Conservation (phyloP, 2,329 filamentous ascomycete genomes). For the Aspergillus quadrilineatus region DNA sequence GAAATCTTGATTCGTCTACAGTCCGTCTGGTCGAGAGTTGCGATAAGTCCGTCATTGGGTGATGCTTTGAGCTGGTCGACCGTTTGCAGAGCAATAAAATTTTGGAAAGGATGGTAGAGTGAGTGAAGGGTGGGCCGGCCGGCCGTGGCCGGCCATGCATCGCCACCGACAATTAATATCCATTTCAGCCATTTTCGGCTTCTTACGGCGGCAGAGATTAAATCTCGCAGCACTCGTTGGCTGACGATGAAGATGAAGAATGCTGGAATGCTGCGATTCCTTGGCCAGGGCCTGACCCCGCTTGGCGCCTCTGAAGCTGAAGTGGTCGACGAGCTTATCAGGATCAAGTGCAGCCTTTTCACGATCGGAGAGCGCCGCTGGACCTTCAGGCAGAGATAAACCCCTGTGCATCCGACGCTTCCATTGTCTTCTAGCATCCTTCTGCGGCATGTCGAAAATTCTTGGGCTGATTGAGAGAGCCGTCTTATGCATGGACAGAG, state of each 20-base stretch:
- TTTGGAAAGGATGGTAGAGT: not conserved
- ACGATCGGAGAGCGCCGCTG: slow-evolving; percentile 9
- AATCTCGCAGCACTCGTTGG: not conserved
- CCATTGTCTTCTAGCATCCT: slow-evolving; percentile 9
- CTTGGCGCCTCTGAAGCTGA: not conserved
- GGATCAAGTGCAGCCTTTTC: not conserved
- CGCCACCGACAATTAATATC: not conserved
- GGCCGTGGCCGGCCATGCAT: not conserved
- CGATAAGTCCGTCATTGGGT: not conserved
- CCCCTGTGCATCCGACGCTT: slow-evolving; percentile 6
- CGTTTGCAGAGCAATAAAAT: slow-evolving; percentile 5
- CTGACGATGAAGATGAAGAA: not conserved
- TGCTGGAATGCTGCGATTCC: not conserved
- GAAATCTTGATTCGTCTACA: not conserved
- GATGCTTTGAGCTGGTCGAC: not conserved
- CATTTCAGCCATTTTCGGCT: not conserved
- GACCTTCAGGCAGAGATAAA: slow-evolving; percentile 2
- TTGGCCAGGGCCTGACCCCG: not conserved
- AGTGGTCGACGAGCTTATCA: not conserved
- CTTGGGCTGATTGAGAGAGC: not conserved
- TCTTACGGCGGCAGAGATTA: slow-evolving; percentile 10
- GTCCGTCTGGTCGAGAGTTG: not conserved
- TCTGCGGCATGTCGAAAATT: slow-evolving; percentile 10
- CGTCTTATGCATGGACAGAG: not conserved
- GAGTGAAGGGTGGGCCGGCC: not conserved